A percentile compares a stretch with the other conserved stretches of the same genome.
These are phyloP conservation scores for Brassica balearica DNA, from an alignment of 441 rosid genomes.

Conservation along the genomic window DNA sequence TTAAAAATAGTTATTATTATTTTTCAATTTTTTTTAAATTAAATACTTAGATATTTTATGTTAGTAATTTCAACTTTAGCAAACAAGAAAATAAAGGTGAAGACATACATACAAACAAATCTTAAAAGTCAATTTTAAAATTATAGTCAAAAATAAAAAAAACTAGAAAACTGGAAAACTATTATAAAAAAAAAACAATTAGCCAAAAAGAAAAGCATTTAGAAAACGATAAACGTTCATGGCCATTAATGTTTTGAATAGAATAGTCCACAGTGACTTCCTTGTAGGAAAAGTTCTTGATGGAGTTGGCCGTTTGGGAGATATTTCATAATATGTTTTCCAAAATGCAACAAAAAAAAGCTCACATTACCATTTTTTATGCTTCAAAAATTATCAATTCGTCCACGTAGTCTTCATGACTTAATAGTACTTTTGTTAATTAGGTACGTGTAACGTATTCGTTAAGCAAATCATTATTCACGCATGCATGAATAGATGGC, in stretches of 20 bases:
- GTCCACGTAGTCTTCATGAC: background rate
- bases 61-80: background rate
- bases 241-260: background rate
- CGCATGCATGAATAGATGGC: background rate
- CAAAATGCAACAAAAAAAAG: background rate
- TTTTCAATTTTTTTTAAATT: background rate
- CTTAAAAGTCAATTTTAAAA: background rate
- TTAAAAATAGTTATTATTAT: background rate
- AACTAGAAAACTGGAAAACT: background rate
- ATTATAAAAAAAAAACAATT: background rate
- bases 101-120: background rate
- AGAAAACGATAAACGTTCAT: background rate
- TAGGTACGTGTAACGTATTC: background rate
- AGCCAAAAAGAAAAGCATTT: background rate
- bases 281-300: background rate
- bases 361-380: background rate
- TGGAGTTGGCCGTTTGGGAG: slow-evolving; percentile 5
- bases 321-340: slow-evolving; percentile 1
- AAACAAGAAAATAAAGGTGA: background rate
- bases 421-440: background rate
- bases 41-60: background rate
- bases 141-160: background rate
- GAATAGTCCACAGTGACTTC: background rate
- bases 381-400: background rate
- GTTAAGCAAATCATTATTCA: background rate